Evolutionary conservation across 305 asterid species (phyloP), one percentile per base, ranked within the genome.

Genomic region (Fraxinus xanthoxyloides): DNA sequence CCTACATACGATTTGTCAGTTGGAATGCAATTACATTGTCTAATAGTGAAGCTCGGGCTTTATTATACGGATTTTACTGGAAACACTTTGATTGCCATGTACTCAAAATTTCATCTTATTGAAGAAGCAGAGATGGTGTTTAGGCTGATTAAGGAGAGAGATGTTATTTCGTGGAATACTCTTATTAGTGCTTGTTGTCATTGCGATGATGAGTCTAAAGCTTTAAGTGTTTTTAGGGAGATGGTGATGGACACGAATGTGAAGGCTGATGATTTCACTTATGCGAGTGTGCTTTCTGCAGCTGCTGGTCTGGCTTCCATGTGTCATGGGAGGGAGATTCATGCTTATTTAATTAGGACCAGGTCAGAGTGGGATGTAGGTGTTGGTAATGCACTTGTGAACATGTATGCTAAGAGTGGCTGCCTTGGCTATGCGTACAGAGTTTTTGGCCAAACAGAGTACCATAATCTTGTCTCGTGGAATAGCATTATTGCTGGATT

Each of bases 351-450:
- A 72, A 72, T 91, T 75, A 86, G 95, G 85, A 89, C 88, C 65
- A 83, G 84, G 78, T 76, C 70, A n/a, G 83, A 77, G 74, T 83
- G 80, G 82, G 98, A 94, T 78, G 80, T 89, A 63, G 90, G 85
- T 67, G 90, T 92, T 56, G 85, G 79, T 12, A 94, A 92, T 84
- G 91, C 97, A 3, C 93, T 94, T 26, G 82, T 94, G 51, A 92
- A 90, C 90, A 92, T 91, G 98, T 94, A 94, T 83, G 94, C 95
- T 31, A 94, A 92, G 80, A 89, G 91, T 67, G 97, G 96, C 10
- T 87, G 87, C 76, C 83, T 92, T 69, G 40, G 46, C 65, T 75
- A 84, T 69, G 90, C 86, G 0, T 70, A 51, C 75, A 28, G 85
- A 65, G 76, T 88, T 70, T 94, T 94, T 63, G 81, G 85, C 78